Evolutionary conservation across 148 eudicot species (phyloP).

Genomic region (Vaccinium myrtillus): DNA sequence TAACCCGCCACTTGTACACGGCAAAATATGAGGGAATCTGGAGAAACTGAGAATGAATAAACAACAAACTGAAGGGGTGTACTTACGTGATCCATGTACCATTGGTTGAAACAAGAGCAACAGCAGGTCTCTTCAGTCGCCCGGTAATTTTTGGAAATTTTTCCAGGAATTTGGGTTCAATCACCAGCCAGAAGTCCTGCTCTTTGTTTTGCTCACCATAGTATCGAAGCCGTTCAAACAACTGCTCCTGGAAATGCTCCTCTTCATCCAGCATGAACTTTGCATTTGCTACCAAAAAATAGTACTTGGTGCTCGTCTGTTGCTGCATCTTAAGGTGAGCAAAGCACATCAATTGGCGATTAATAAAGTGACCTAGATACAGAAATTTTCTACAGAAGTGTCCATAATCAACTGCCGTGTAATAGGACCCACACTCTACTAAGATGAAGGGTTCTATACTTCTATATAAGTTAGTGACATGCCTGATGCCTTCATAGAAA

Average conservation of each 20-base stretch:
- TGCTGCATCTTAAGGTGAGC: slow-evolving; percentile 38
- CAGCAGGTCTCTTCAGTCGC: slow-evolving; percentile 91
- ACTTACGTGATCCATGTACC: slow-evolving; percentile 97
- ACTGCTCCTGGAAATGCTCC: slow-evolving; percentile 89
- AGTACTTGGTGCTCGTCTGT: slow-evolving; percentile 53
- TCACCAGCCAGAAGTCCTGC: slow-evolving; percentile 96
- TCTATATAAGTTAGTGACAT: neutral
- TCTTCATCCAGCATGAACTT: slow-evolving; percentile 99
- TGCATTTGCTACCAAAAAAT: slow-evolving; percentile 93
- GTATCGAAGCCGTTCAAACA: slow-evolving; percentile 65
- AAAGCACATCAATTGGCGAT: neutral
- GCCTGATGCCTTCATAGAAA: neutral
- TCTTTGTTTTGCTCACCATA: slow-evolving; percentile 65
- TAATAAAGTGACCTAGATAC: neutral
- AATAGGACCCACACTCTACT: neutral
- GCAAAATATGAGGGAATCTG: neutral
- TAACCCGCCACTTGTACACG: neutral
- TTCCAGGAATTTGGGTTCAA: slow-evolving; percentile 92
- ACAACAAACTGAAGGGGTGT: neutral
- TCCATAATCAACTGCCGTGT: neutral
- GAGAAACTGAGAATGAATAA: slow-evolving; percentile 9
- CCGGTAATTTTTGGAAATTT: slow-evolving; percentile 75
- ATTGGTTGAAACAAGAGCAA: slow-evolving; percentile 95
- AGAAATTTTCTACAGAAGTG: neutral
- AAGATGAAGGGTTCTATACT: neutral